phyloP scores from a whole-genome alignment of 495 filamentous ascomycete species.

The Aspergillus carlsbadensis region DNA sequence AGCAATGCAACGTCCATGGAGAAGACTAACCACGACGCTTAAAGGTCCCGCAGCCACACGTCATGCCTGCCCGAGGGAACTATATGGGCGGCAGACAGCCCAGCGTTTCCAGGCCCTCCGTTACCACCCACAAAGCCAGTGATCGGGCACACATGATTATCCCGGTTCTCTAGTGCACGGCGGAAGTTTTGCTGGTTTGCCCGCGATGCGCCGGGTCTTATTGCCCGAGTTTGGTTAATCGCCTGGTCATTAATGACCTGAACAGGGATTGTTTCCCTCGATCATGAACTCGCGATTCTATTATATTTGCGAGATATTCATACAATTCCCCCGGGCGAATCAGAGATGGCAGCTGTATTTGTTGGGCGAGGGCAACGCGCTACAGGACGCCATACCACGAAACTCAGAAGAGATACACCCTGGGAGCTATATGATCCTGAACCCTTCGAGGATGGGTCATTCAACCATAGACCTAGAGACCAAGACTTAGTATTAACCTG shows the following conservation, averaged over 20 bases:
- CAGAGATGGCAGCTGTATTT: too few species aligned
- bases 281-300: too few species aligned
- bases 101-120: not conserved
- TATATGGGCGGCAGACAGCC: not conserved
- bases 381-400: too few species aligned
- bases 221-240: not conserved
- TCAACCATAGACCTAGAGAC: not conserved
- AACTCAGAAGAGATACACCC: too few species aligned
- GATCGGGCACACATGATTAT: not conserved
- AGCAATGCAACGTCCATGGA: too few species aligned
- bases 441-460: not conserved
- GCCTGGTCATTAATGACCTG: not conserved
- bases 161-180: not conserved
- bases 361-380: too few species aligned
- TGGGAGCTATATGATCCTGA: not conserved
- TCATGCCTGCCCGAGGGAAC: not conserved
- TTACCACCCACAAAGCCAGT: not conserved
- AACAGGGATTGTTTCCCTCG: not conserved
- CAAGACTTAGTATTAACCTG: not conserved
- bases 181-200: not conserved
- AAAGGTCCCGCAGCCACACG: not conserved
- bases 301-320: too few species aligned
- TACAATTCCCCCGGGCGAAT: too few species aligned
- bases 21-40: too few species aligned
- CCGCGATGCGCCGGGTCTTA: not conserved